A percentile compares a stretch with the other conserved stretches of the same genome.
phyloP scores from a whole-genome alignment of 2,329 filamentous ascomycete genomes.

The Chaetomium sp. region DNA sequence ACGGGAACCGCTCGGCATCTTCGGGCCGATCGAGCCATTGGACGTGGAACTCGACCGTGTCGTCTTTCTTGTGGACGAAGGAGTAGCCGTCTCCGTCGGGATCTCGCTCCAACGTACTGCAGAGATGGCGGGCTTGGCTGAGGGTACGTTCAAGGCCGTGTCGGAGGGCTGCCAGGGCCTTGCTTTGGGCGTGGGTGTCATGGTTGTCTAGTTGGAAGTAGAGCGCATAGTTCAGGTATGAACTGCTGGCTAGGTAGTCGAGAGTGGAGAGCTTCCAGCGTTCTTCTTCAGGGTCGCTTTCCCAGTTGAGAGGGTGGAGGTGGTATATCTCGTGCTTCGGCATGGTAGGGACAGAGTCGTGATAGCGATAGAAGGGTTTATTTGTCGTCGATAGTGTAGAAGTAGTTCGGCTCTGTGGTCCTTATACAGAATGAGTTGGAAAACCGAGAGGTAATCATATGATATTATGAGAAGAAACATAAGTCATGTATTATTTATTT shows the following conservation, averaged over 20 bases:
- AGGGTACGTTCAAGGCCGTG: constrained; percentile 33
- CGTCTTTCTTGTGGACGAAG: constrained; percentile 25
- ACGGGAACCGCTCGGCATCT: constrained; percentile 27
- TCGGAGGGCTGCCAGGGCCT: constrained; percentile 25
- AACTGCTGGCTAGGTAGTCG: constrained; percentile 29
- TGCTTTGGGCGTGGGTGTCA: constrained; percentile 19
- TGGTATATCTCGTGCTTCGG: not conserved
- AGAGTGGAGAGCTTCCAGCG: constrained; percentile 32
- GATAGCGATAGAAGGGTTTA: too few relatives aligned
- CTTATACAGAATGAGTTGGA: not conserved
- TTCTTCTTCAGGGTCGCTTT: constrained; percentile 32
- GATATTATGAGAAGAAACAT: not conserved
- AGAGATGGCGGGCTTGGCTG: constrained; percentile 32
- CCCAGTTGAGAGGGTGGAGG: constrained; percentile 31
- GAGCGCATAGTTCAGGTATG: constrained; percentile 35
- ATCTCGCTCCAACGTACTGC: constrained; percentile 35
- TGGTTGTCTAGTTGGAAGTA: constrained; percentile 30
- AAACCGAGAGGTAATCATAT: not conserved
- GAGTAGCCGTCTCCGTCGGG: constrained; percentile 27
- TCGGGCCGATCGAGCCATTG: constrained; percentile 25
- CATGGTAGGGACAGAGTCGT: not conserved
- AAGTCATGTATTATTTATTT: too few relatives aligned
- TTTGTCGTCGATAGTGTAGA: not conserved
- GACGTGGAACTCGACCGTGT: constrained; percentile 25
- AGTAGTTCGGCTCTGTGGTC: not conserved